Conservation (phyloP, 768 basidiomycete species). For the Saitozyma sp. region DNA sequence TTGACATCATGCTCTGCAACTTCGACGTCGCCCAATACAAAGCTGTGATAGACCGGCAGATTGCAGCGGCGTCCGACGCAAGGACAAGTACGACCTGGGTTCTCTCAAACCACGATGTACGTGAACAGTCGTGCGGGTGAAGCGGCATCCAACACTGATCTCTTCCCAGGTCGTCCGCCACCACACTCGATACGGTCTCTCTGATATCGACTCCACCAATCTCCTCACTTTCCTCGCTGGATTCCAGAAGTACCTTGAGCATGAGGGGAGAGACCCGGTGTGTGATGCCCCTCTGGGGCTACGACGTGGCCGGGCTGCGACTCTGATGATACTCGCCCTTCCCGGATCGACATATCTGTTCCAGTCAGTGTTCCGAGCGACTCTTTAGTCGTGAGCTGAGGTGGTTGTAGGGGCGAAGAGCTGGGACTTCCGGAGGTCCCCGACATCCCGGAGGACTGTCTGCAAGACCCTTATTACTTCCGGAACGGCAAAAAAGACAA, state of each 20-base stretch:
- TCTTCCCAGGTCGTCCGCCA: slow-evolving; percentile 33
- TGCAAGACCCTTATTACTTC: slow-evolving; percentile 36
- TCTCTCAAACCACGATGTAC: slow-evolving; percentile 22
- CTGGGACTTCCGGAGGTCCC: slow-evolving; percentile 33
- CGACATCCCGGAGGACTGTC: slow-evolving; percentile 9
- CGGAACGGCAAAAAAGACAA: slow-evolving; percentile 16
- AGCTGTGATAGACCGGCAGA: background rate
- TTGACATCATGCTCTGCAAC: slow-evolving; percentile 1
- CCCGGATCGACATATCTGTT: slow-evolving; percentile 6
- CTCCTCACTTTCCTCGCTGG: background rate
- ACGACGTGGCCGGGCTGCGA: background rate
- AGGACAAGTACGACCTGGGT: slow-evolving; percentile 29
- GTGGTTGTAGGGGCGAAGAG: slow-evolving; percentile 36
- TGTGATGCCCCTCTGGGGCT: slow-evolving; percentile 11
- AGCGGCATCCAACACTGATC: too few relatives aligned
- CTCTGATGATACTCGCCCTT: slow-evolving; percentile 1
- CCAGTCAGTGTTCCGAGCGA: background rate
- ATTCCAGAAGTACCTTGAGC: slow-evolving; percentile 3
- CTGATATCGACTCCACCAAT: background rate
- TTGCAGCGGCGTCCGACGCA: background rate
- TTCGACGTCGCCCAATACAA: slow-evolving; percentile 3
- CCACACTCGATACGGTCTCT: slow-evolving; percentile 29
- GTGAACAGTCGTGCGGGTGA: too few relatives aligned
- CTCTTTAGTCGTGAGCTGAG: background rate
- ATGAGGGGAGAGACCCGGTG: slow-evolving; percentile 10